Conservation (phyloP, 2,329 filamentous ascomycete genomes). For the Rachicladosporium sp. region DNA sequence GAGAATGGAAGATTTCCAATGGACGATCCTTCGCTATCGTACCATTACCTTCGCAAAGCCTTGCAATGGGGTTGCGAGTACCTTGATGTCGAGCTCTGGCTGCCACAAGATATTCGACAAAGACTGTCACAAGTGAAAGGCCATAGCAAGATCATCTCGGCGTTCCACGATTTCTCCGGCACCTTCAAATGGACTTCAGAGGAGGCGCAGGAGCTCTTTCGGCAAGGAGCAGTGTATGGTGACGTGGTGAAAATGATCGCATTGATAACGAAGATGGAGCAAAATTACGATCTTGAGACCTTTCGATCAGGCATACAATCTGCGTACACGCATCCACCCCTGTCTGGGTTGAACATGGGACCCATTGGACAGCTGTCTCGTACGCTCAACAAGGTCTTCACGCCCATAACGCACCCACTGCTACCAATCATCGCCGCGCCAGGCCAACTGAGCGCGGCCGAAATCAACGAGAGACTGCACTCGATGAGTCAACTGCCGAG, state of each 20-base stretch:
- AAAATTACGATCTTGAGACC: conserved; percentile 83
- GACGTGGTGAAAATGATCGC: conserved; percentile 89
- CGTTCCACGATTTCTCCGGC: conserved; percentile 79
- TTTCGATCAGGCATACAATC: conserved; percentile 66
- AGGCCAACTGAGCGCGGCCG: conserved; percentile 71
- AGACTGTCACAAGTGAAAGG: conserved; percentile 58
- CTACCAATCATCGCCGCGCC: conserved; percentile 75
- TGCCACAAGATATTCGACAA: conserved; percentile 62
- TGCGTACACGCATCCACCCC: conserved; percentile 57
- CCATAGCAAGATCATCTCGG: conserved; percentile 78
- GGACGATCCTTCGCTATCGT: conserved; percentile 63
- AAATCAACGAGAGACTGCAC: conserved; percentile 69
- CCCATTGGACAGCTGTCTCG: conserved; percentile 74
- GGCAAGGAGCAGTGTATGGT: conserved; percentile 58
- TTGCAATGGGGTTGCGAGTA: conserved; percentile 87
- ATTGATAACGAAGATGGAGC: conserved; percentile 67
- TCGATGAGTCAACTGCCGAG: conserved; percentile 70
- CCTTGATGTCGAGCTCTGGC: conserved; percentile 78
- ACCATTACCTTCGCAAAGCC: conserved; percentile 67
- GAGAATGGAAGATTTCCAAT: conserved; percentile 80
- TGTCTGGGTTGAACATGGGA: conserved; percentile 81
- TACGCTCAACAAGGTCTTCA: conserved; percentile 74
- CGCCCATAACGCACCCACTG: conserved; percentile 74
- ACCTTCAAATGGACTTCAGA: conserved; percentile 71
- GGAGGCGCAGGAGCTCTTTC: conserved; percentile 59